Evolutionary conservation across 192 early-diverging fungal genomes (phyloP), one percentile per base, ranked within the genome.

Genomic region (Podila verticillata): DNA sequence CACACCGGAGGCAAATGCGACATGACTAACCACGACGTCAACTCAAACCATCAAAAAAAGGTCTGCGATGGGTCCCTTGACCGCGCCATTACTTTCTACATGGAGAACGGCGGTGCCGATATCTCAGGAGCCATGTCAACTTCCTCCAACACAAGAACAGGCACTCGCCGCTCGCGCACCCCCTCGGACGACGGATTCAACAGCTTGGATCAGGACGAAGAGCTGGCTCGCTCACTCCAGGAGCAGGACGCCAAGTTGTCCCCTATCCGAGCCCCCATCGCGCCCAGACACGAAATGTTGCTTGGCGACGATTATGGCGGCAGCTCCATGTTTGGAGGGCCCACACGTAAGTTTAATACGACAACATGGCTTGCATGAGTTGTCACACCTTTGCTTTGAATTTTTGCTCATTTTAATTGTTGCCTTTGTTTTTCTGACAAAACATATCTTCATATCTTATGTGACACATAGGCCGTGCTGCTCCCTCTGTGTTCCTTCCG

Each of bases 181-280:
- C 56, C 77, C 10, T 80, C 77, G n/a, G 67, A 80, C 24, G 61
- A 72, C 28, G 70, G 71, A 34, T 69, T 73, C 22, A 6, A 51
- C 19, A 34, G 15, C 20, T n/a, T 82, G 26, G 68, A 90, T 67
- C 74, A 73, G 19, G 90, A 83, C 26, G 86, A 78, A 56, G 89
- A 84, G 31, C 65, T 89, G 28, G 88, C 88, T 5, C 74, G 84
- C 29, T 83, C 82, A n/a, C 75, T 84, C 26, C 74, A 82, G 31
- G 82, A 83, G n/a, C 72, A 86, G 63, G 85, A 88, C 34, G 75
- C 86, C 39, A 68, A 61, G 39, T 57, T 70, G 49, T 61, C 69
- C 29, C 68, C 62, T 48, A 90, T 96, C 19, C 87, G 96, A 56
- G 92, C 95, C 7, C 96, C 96, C 0, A 96, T 98, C 72, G 93